phyloP scores from a whole-genome alignment of 352 stramenopile species.

The Phytopythium boreale region DNA sequence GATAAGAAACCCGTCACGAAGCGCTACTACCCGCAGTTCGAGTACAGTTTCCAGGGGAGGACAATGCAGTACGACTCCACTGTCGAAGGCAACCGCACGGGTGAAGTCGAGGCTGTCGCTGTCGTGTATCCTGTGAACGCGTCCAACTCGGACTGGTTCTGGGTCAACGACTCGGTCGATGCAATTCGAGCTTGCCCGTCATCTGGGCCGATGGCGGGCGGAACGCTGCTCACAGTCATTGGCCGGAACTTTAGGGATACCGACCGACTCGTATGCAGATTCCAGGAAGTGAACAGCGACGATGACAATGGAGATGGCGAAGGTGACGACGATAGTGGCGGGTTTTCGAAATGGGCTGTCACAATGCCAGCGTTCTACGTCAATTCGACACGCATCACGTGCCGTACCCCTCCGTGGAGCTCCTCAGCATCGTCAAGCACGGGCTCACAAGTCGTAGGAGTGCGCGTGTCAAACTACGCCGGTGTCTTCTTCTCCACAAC shows the following conservation, averaged over 20 bases:
- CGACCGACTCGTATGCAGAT: conserved; percentile 84
- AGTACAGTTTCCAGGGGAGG: conserved; percentile 59
- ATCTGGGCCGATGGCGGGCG: conserved; percentile 29
- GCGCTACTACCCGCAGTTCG: conserved; percentile 82
- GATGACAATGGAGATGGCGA: background rate
- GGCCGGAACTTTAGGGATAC: conserved; percentile 93
- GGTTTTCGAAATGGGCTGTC: conserved; percentile 10
- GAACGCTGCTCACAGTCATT: conserved; percentile 88
- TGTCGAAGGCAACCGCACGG: conserved; percentile 60
- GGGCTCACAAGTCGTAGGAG: conserved; percentile 22
- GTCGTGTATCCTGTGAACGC: conserved; percentile 93
- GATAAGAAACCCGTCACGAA: conserved; percentile 82
- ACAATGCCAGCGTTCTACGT: conserved; percentile 63
- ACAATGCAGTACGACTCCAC: conserved; percentile 67
- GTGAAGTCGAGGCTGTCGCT: conserved; percentile 88
- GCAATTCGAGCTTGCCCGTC: conserved; percentile 86
- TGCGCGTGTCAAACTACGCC: conserved; percentile 80
- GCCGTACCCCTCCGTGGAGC: conserved; percentile 60
- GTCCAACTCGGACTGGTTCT: conserved; percentile 72
- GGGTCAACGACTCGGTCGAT: conserved; percentile 96
- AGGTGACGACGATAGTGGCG: background rate
- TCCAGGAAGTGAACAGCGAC: conserved; percentile 21
- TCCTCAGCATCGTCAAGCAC: conserved; percentile 16
- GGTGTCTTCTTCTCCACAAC: conserved; percentile 73
- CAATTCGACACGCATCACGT: conserved; percentile 78